Conservation (phyloP, 1,139 yeast species). For the Candida sanyaensis region DNA sequence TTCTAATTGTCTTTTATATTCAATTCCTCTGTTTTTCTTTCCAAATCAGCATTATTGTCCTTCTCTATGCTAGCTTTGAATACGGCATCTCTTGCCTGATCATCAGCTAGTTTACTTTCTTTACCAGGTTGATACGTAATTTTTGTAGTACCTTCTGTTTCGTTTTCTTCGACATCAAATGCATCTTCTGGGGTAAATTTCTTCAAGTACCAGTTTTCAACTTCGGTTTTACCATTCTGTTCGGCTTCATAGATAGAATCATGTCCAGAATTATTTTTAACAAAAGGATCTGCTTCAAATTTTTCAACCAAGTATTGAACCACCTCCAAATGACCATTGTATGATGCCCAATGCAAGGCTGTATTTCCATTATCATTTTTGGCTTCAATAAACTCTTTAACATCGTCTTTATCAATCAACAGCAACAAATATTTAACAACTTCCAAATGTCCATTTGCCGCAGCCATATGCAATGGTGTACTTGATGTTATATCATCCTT, state of each 20-base stretch:
- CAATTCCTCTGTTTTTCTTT: conserved; percentile 7
- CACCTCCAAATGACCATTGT: conserved; percentile 77
- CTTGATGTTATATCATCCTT: conserved; percentile 65
- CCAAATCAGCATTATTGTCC: conserved; percentile 9
- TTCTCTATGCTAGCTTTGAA: conserved; percentile 11
- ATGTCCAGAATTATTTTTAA: conserved; percentile 72
- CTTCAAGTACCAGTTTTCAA: conserved; percentile 71
- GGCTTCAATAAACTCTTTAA: conserved; percentile 49
- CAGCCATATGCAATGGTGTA: conserved; percentile 91
- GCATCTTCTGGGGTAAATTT: conserved; percentile 71
- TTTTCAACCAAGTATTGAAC: conserved; percentile 72
- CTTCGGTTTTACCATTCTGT: conserved; percentile 61
- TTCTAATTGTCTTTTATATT: conserved; percentile 2
- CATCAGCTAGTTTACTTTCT: conserved; percentile 50
- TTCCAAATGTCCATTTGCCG: conserved; percentile 89
- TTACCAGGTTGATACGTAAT: conserved; percentile 50
- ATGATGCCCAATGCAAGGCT: conserved; percentile 93
- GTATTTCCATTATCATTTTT: conserved; percentile 87
- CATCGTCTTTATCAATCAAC: conserved; percentile 46
- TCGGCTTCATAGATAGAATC: conserved; percentile 92
- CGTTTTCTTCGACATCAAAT: conserved; percentile 42
- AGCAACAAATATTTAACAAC: conserved; percentile 62
- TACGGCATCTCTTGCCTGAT: conserved; percentile 35
- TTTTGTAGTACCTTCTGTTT: conserved; percentile 39
- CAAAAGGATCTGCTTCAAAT: conserved; percentile 78